Evolutionary conservation across 495 filamentous ascomycete species (phyloP), one percentile per base, ranked within the genome.

Genomic region (Podospora pseudoanserina): DNA sequence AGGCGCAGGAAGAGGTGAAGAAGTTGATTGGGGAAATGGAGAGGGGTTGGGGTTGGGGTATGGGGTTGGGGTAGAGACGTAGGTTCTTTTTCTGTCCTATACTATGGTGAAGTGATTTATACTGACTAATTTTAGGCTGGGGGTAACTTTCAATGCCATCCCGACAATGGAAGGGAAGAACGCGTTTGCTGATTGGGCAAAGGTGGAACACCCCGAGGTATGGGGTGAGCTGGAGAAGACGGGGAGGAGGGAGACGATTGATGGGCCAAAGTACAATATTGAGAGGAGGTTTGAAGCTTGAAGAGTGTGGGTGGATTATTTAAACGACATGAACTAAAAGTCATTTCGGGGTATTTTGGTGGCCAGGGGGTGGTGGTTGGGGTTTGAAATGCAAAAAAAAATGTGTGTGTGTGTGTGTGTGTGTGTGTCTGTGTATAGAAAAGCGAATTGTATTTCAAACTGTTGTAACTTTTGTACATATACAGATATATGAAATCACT

Each of bases 131-230:
- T 23, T 23, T 23, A 93, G 91, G 32, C 78, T 94, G 59, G 90
- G 87, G 18, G 82, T 88, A 13, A 84, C 93, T 65, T 93, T 90
- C 73, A 94, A 93, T 71, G 89, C 87, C 1, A 83, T 90, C 4
- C 86, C 84, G 0, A 84, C 84, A 20, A 72, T 83, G 34, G 81
- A 84, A 53, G 82, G 82, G 73, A 90, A 92, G 73, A 78, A 84
- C n/a, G 75, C 86, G 76, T 86, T 97, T 56, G 87, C 91, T 73
- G 78, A 84, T 32, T 97, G 92, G 92, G 87, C 88, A 7, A 82
- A 81, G 66, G 76, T 83, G 15, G 81, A 84, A 39, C 91, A 92
- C 74, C 89, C 91, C 0, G 81, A 84, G 34, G 77, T 84, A 5
- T 97, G 93, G 92, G 75, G 73, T 19, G 83, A 87, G 63, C 73